A percentile compares a stretch with the other conserved stretches of the same genome.
Evolutionary conservation across 108 stramenopile genomes (phyloP).

Genomic region (Cyclotella sp.): DNA sequence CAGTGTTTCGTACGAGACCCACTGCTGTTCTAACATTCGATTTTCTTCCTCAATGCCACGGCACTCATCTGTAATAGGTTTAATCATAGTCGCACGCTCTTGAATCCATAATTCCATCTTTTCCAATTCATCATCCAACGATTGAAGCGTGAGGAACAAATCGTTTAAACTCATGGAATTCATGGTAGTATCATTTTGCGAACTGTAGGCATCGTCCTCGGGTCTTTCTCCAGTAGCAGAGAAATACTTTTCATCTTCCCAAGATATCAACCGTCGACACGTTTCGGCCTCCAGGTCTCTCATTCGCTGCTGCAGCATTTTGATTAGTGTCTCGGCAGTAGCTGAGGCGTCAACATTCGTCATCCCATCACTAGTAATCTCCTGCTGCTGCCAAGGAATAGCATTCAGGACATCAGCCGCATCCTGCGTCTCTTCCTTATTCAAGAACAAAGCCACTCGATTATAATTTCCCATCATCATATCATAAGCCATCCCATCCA

Average conservation of each 20-base stretch:
- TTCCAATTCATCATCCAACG: slow-evolving; percentile 79
- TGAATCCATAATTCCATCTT: slow-evolving; percentile 89
- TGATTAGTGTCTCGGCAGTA: slow-evolving; percentile 71
- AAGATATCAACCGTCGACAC: slow-evolving; percentile 87
- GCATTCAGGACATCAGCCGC: slow-evolving; percentile 86
- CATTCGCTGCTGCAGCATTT: slow-evolving; percentile 82
- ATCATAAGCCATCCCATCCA: slow-evolving; percentile 86
- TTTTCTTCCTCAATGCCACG: slow-evolving; percentile 90
- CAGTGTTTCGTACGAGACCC: slow-evolving; percentile 84
- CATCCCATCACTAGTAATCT: slow-evolving; percentile 59
- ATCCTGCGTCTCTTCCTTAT: slow-evolving; percentile 78
- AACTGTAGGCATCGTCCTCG: slow-evolving; percentile 12
- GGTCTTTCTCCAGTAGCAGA: slow-evolving; percentile 51
- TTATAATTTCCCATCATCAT: slow-evolving; percentile 91
- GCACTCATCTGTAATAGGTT: slow-evolving; percentile 91
- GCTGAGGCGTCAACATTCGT: slow-evolving; percentile 56
- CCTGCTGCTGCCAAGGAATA: slow-evolving; percentile 62
- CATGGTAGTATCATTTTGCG: slow-evolving; percentile 54
- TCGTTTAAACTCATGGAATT: slow-evolving; percentile 78
- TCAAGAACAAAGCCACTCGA: slow-evolving; percentile 76
- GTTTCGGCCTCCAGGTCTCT: slow-evolving; percentile 89
- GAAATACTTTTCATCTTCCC: slow-evolving; percentile 91
- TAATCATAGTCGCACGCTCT: slow-evolving; percentile 81
- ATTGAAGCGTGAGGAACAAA: slow-evolving; percentile 76
- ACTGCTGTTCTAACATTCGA: slow-evolving; percentile 89